These are phyloP conservation scores for Sphagnum magellanicum DNA, from an alignment of 228 moss, liverwort and hornwort genomes.

Conservation along the genomic window DNA sequence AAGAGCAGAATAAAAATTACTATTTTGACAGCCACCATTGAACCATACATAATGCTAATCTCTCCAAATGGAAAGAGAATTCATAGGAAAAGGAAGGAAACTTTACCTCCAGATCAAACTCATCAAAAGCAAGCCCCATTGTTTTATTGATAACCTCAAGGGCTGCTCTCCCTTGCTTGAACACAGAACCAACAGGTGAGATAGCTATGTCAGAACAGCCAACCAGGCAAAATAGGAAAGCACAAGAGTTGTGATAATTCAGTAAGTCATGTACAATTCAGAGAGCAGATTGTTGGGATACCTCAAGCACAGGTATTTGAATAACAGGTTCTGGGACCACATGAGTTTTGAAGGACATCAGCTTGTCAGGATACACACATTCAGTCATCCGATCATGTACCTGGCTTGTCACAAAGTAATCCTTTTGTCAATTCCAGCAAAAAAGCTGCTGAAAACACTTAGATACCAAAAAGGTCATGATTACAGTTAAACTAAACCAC, in stretches of 20 bases:
- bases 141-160: slow-evolving; percentile 86
- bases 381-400: slow-evolving; percentile 99
- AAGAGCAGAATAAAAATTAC: too few species aligned
- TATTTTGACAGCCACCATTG: too few species aligned
- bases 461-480: neutral
- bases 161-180: slow-evolving; percentile 89
- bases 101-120: slow-evolving; percentile 88
- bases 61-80: too few species aligned
- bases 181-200: slow-evolving; percentile 8
- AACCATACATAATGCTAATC: too few species aligned
- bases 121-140: slow-evolving; percentile 99
- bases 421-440: neutral
- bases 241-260: neutral
- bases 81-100: neutral
- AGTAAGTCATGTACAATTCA: neutral
- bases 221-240: neutral
- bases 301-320: slow-evolving; percentile 92
- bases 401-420: slow-evolving; percentile 16
- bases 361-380: slow-evolving; percentile 65
- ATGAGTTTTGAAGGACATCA: slow-evolving; percentile 68
- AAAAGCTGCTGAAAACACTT: neutral
- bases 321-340: slow-evolving; percentile 74
- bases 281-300: slow-evolving; percentile 8
- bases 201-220: slow-evolving; percentile 1
- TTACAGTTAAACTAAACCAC: too few species aligned